A percentile compares a stretch with the other conserved stretches of the same genome.
Evolutionary conservation across 768 basidiomycete species (phyloP).

Genomic region (Hemileccinum rubropunctum): DNA sequence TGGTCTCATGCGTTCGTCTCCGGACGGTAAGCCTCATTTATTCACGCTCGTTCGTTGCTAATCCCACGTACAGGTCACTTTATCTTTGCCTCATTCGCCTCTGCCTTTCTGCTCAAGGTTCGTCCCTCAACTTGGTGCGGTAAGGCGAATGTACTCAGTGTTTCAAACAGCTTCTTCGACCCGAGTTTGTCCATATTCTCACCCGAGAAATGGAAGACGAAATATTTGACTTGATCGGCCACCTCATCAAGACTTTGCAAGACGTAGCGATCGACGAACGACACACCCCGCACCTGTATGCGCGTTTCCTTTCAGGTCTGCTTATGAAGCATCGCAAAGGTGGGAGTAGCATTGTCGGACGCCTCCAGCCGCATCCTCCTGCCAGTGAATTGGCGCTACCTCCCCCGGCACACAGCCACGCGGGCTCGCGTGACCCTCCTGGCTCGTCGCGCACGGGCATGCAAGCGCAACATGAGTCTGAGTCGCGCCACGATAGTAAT

Average conservation of each 20-base stretch:
- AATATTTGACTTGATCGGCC: slow-evolving; percentile 69
- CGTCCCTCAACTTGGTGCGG: slow-evolving; percentile 3
- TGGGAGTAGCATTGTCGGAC: slow-evolving; percentile 52
- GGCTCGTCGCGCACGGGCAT: slow-evolving; percentile 21
- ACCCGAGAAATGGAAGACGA: slow-evolving; percentile 58
- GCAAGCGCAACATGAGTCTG: slow-evolving; percentile 12
- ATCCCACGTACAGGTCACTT: slow-evolving; percentile 54
- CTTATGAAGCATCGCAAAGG: slow-evolving; percentile 68
- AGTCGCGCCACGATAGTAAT: slow-evolving; percentile 18
- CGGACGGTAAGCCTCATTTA: slow-evolving; percentile 55
- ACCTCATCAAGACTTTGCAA: slow-evolving; percentile 67
- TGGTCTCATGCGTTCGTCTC: slow-evolving; percentile 75
- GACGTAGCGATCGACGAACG: slow-evolving; percentile 79
- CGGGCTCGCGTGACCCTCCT: slow-evolving; percentile 29
- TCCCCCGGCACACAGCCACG: slow-evolving; percentile 13
- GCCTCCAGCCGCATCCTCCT: slow-evolving; percentile 50
- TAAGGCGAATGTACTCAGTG: neutral
- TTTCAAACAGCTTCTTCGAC: slow-evolving; percentile 56
- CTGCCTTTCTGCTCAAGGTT: slow-evolving; percentile 81
- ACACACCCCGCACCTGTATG: slow-evolving; percentile 78
- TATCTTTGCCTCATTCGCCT: slow-evolving; percentile 77
- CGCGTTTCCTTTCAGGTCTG: slow-evolving; percentile 74
- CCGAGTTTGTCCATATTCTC: slow-evolving; percentile 66
- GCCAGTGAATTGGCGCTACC: slow-evolving; percentile 31
- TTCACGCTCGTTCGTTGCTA: neutral